Conservation (phyloP, 2,329 filamentous ascomycete species). For the Pseudogymnoascus sp. region DNA sequence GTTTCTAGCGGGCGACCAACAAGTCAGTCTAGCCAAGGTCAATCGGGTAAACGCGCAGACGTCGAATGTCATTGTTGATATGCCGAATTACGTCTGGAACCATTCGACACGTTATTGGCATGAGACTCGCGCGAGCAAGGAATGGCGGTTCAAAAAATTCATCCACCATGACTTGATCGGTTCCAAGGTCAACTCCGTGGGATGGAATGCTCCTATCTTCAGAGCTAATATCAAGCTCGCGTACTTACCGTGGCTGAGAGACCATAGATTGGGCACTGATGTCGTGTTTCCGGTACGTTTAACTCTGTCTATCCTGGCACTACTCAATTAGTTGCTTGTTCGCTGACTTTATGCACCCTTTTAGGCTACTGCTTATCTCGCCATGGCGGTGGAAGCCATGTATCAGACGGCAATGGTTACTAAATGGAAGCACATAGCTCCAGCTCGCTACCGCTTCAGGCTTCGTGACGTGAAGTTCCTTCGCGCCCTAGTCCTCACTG, state of each 20-base stretch:
- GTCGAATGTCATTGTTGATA: constrained; percentile 31
- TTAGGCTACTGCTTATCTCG: constrained; percentile 15
- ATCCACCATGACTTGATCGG: constrained; percentile 46
- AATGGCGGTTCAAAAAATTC: constrained; percentile 38
- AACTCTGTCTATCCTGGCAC: not conserved
- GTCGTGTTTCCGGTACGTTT: not conserved
- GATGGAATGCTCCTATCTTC: constrained; percentile 22
- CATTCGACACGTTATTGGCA: constrained; percentile 47
- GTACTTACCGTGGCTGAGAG: constrained; percentile 47
- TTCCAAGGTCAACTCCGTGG: constrained; percentile 16
- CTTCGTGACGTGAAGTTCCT: constrained; percentile 19
- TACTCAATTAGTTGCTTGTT: not conserved
- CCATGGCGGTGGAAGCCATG: constrained; percentile 21
- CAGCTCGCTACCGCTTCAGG: constrained; percentile 11
- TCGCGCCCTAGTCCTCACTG: constrained; percentile 22
- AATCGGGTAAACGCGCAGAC: not conserved
- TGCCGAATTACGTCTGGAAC: constrained; percentile 50
- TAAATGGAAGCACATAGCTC: not conserved
- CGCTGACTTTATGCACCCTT: not conserved
- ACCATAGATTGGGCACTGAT: constrained; percentile 34
- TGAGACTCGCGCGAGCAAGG: constrained; percentile 43
- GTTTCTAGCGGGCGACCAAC: constrained; percentile 14
- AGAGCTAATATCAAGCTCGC: constrained; percentile 23
- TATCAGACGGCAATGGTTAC: constrained; percentile 13
- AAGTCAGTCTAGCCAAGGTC: not conserved